phyloP scores from a whole-genome alignment of 257 asterid species.

The Eucommia ulmoides region DNA sequence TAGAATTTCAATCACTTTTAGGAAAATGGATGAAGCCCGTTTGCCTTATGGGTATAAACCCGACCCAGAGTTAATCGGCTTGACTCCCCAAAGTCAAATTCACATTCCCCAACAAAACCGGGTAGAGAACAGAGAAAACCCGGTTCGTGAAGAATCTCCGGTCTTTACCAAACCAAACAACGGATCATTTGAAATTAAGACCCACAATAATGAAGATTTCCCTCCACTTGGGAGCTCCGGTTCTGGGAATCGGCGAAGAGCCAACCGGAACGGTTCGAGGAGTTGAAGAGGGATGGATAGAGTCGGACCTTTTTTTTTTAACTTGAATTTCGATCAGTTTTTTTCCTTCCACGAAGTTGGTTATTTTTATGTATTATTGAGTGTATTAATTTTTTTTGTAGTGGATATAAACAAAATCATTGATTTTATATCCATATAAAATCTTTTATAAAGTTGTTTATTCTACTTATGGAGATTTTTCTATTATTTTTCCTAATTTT shows the following conservation, averaged over 20 bases:
- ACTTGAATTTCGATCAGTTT: background rate
- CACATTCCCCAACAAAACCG: background rate
- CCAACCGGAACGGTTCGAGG: background rate
- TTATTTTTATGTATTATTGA: too few relatives aligned
- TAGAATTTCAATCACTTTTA: conserved; percentile 27
- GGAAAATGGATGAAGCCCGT: conserved; percentile 19
- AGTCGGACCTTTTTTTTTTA: background rate
- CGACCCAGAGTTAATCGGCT: conserved; percentile 13
- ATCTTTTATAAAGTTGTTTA: background rate
- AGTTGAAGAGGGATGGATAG: background rate
- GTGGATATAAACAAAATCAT: background rate
- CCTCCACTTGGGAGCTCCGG: conserved; percentile 12
- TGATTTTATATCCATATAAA: background rate
- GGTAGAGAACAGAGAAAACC: background rate
- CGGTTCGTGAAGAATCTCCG: too few relatives aligned
- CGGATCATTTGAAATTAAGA: background rate
- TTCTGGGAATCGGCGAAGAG: background rate
- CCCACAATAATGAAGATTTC: conserved; percentile 5
- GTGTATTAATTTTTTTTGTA: background rate
- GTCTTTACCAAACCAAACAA: too few relatives aligned
- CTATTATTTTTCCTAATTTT: too few relatives aligned
- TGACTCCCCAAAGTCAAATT: background rate
- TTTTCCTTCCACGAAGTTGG: background rate
- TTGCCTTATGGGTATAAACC: conserved; percentile 8
- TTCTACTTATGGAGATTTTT: too few relatives aligned